Evolutionary conservation across 345 rosid genomes (phyloP), one percentile per base, ranked within the genome.

Genomic region (Ceriops tagal): DNA sequence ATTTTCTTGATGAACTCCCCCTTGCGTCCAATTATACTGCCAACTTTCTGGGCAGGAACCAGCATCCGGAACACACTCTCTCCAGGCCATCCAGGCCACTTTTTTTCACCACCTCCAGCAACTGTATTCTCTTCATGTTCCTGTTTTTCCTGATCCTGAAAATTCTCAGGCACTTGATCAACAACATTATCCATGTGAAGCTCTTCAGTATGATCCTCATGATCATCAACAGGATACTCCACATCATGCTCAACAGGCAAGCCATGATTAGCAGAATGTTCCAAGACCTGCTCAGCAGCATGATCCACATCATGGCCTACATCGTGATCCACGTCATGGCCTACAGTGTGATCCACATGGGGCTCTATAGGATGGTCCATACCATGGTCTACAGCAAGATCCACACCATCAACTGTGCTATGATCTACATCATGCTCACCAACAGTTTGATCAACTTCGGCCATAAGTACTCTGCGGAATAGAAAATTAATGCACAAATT

Each of bases 1-100:
- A 96, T 89, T 78, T 92, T 96, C 76, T 96, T 96, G 73, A 96
- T 96, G 67, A 92, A 93, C 77, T 92, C 98, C 31, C 98, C 98
- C 72, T 90, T 92, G 62, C 98, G 96, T 68, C 99, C 99, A 80
- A 96, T 96, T 77, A 92, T 92, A 77, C 99, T 89, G 58, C 98
- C 98, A 67, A 96, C 97, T 80, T 92, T 96, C 69, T 92, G 98
- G 13, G 96, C 98, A 67, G 98, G 98, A 75, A 96, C 99, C 81
- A 96, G 71, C 96, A 96, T 90, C 37, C 99, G 91, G 61, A 96
- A 96, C 34, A 96, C 98, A 24, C 92, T 92, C 87, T 96, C 99
- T 76, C 99, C 98, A 6, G 99, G 99, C 99, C 99, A 92, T 72
- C 99, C 99, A n/a, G 97, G 98, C 99, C 99, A 96, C 85, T 68